Base-by-base conservation (phyloP, 2,329 filamentous ascomycete genomes). In the Knufia petricola region DNA sequence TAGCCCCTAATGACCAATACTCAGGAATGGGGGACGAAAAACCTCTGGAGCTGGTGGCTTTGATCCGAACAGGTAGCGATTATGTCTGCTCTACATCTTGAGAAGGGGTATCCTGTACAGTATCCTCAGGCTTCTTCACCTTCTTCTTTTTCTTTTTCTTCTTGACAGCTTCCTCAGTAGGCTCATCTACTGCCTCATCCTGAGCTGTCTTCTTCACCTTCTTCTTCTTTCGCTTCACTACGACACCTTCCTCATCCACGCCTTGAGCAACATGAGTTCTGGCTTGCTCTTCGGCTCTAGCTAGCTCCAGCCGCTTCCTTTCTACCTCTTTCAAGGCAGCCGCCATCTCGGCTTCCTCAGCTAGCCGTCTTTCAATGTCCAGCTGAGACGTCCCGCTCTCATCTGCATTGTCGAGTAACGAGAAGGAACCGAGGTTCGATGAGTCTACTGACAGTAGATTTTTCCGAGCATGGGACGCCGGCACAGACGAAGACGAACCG, bases 301-400 rank as follows among this genome's bases (percentile, higher is more conserved):
- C 70, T 88, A 96, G 95, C 67, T 95, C 87, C 49, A 95, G 71
- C 46, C 92, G 75, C 51, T 94, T 69, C 45, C 82, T 75, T 69
- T 96, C 90, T 2, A 98, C 85, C 64, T 95, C 86, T 63, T 83
- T 82, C 73, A 95, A 81, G 7, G 90, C 92, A 60, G 80, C 81
- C 38, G 79, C 81, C 87, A 95, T 94, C 66, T 95, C 89, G 1
- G 79, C 81, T 52, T 95, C 88, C 61, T 94, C 87, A 13, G 77
- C 78, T 61, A 83, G 77, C 55, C 82, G 78, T 46, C 74, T 73
- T 60, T 87, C 84, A 44, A 79, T 48, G 15, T 51, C 47, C 50
- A 44, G 37, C 3, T 68, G 63, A n/a, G 55, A 42, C 57, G 64
- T 51, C 26, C 56, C 60, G 7, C 50, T 59, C 31, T 59, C 58